Evolutionary conservation across 768 basidiomycete genomes (phyloP), one percentile per base, ranked within the genome.

Genomic region (Rhodotorula taiwanensis): DNA sequence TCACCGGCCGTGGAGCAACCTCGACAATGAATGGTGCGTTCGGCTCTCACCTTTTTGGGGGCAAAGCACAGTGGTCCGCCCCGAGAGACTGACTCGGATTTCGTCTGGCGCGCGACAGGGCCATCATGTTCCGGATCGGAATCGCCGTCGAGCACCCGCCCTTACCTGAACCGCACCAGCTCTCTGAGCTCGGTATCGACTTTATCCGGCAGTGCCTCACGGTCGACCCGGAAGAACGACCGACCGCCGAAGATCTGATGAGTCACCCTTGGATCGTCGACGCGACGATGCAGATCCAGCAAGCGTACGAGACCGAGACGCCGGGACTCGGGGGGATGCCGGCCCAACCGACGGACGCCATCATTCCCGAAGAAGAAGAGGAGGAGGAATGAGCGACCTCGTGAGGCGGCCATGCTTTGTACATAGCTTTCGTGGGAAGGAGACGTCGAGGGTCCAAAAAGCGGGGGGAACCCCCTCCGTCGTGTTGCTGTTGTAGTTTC

Each of bases 51-150:
- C 27, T n/a, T 41, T 2, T 47, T 13, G n/a, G n/a, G n/a, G n/a
- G n/a, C n/a, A n/a, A n/a, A n/a, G n/a, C n/a, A n/a, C n/a, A n/a
- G n/a, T n/a, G n/a, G n/a, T n/a, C n/a, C n/a, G n/a, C n/a, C n/a
- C n/a, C n/a, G n/a, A n/a, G n/a, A n/a, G n/a, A n/a, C n/a, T n/a
- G n/a, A n/a, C n/a, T 47, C 18, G 39, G 54, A 33, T n/a, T 31
- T 52, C 15, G n/a, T 7, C 43, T n/a, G n/a, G n/a, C n/a, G n/a
- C n/a, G n/a, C n/a, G n/a, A 7, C 71, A 94, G 93, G 93, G 93
- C 94, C n/a, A 94, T 97, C 77, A 97, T 97, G 94, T 98, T 94
- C 80, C 92, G 94, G 74, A 95, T 97, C 60, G 94, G 94, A 49
- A 89, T 95, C 49, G 88, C 93, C 11, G 94, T 91, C 5, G 88